Base-by-base conservation (phyloP, 2,329 filamentous ascomycete genomes). In the Monilinia polystroma region DNA sequence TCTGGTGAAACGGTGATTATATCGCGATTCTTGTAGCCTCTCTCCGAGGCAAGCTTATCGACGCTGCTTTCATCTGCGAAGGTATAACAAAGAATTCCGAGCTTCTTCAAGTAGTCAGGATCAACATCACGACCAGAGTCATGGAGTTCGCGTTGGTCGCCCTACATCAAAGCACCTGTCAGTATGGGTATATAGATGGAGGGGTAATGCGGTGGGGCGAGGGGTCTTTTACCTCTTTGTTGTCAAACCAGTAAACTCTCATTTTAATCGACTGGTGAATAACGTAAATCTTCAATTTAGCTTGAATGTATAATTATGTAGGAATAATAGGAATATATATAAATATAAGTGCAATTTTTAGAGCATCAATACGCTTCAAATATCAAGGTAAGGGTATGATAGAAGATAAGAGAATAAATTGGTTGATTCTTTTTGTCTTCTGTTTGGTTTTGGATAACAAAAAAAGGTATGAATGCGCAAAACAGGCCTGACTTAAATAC, bases 11-110 rank as follows among this genome's bases (percentile, higher is more conserved):
- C 91, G 68, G 86, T 91, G 77, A 98, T 91, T 80, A 96, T 89
- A 81, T 99, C 95, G 67, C 94, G 90, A 82, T 98, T 97, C 82
- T 90, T 93, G 84, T 99, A 98, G 73, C 86, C 84, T 68, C 94
- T 90, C 71, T 90, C 81, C 4, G 79, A 73, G 3, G 95, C 94
- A 55, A 99, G 85, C 54, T 80, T 77, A 77, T 98, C 84, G 52
- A 98, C 93, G 35, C 83, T 82, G 43, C 82, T 79, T 59, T 93
- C 76, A 45, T 86, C 80, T 16, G 87, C 81, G 73, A 90, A 86
- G 76, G 85, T 82, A 77, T 87, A 87, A 83, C 96, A 95, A 55
- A 92, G 79, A 49, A 99, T 92, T 68, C 94, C 94, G 23, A 98
- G 83, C 65, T 85, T 83, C 70, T 83, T 78, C 67, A 99, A 88